Evolutionary conservation across 2,329 filamentous ascomycete genomes (phyloP).

Genomic region (Cadophora sp.): DNA sequence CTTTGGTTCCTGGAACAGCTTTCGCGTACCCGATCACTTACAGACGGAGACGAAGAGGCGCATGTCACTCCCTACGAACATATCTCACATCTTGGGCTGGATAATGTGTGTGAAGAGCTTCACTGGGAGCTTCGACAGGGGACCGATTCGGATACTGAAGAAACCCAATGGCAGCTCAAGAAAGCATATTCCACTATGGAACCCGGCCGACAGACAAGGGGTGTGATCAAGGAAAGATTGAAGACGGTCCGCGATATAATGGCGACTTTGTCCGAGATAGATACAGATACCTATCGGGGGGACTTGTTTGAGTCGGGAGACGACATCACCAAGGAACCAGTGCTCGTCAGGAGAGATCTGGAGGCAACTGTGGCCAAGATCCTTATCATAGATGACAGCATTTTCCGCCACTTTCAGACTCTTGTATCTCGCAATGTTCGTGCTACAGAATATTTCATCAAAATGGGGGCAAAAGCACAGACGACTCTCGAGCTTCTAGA

Average conservation of each 20-base stretch:
- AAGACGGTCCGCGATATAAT: conserved; percentile 39
- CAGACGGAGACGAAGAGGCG: not conserved
- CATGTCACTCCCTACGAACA: conserved; percentile 33
- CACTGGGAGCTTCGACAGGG: conserved; percentile 39
- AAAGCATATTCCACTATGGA: conserved; percentile 29
- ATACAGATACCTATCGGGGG: conserved; percentile 34
- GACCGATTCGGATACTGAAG: conserved; percentile 30
- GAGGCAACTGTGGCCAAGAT: conserved; percentile 40
- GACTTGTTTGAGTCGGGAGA: conserved; percentile 36
- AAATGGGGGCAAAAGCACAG: conserved; percentile 35
- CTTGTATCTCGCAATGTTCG: conserved; percentile 35
- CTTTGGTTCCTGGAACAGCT: conserved; percentile 38
- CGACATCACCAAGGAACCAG: conserved; percentile 30
- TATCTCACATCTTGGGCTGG: conserved; percentile 35
- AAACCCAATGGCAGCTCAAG: conserved; percentile 38
- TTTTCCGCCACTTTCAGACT: conserved; percentile 36
- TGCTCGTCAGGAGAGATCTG: conserved; percentile 34
- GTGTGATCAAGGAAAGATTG: conserved; percentile 31
- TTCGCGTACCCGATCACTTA: conserved; percentile 17
- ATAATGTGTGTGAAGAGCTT: conserved; percentile 38
- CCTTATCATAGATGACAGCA: conserved; percentile 37
- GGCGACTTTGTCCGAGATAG: conserved; percentile 36
- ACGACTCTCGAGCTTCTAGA: conserved; percentile 34
- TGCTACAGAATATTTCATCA: conserved; percentile 38
- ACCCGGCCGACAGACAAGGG: conserved; percentile 27